These are phyloP conservation scores for Opeltia flavorubescens DNA, from an alignment of 495 filamentous ascomycete genomes.

Conservation along the genomic window DNA sequence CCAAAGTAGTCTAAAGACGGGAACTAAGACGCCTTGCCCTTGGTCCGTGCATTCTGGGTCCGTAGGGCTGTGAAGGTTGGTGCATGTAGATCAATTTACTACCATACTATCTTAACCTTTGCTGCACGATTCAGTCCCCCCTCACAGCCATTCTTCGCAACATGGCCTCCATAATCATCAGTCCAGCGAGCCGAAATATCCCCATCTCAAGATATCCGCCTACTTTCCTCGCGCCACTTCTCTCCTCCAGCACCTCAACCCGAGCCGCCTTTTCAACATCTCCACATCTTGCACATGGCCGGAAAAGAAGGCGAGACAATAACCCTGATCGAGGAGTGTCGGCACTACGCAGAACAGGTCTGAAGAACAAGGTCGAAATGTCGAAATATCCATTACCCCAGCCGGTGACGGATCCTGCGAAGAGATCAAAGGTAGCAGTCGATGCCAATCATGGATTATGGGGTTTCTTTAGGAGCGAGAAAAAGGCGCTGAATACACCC, in stretches of 20 bases:
- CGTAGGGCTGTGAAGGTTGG: too few relatives aligned
- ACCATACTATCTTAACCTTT: too few relatives aligned
- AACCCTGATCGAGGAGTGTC: slow-evolving; percentile 68
- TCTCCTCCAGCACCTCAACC: background rate
- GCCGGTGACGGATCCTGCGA: slow-evolving; percentile 43
- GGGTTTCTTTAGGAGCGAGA: slow-evolving; percentile 68
- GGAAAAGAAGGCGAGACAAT: slow-evolving; percentile 32
- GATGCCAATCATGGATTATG: slow-evolving; percentile 80
- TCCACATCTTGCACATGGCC: slow-evolving; percentile 9
- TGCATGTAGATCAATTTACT: too few relatives aligned
- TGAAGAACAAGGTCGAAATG: slow-evolving; percentile 51
- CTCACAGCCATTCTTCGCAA: too few relatives aligned
- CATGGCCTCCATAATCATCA: background rate
- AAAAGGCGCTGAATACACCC: slow-evolving; percentile 49
- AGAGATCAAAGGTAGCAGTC: slow-evolving; percentile 36
- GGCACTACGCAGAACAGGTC: slow-evolving; percentile 62
- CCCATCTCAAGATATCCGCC: slow-evolving; percentile 2
- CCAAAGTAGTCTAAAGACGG: background rate
- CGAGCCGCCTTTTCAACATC: slow-evolving; percentile 23
- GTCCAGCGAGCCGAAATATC: background rate
- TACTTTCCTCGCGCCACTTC: slow-evolving; percentile 9
- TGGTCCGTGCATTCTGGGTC: background rate
- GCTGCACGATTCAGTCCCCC: too few relatives aligned
- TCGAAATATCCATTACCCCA: slow-evolving; percentile 58
- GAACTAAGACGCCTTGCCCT: background rate